Conservation (phyloP, 2,329 filamentous ascomycete genomes). For the Colletotrichum kahawae region DNA sequence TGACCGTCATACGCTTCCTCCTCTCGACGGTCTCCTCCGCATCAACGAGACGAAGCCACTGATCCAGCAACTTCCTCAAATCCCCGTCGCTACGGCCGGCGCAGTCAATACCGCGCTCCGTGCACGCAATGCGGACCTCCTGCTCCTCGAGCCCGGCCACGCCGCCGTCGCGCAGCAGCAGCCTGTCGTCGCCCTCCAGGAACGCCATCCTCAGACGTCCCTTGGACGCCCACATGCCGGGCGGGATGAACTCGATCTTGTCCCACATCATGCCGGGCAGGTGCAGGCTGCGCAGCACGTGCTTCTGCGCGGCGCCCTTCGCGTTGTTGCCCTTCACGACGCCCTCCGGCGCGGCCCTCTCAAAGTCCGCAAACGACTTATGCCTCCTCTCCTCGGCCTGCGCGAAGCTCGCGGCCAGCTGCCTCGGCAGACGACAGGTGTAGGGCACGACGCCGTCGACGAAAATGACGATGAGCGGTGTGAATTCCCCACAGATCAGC, state of each 20-base stretch:
- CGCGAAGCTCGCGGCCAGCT: constrained; percentile 64
- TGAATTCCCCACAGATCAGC: constrained; percentile 83
- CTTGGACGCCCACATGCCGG: constrained; percentile 56
- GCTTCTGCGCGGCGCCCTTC: constrained; percentile 32
- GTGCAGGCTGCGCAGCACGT: constrained; percentile 48
- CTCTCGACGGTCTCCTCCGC: constrained; percentile 40
- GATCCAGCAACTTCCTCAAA: constrained; percentile 49
- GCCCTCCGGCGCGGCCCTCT: constrained; percentile 37
- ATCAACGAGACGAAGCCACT: constrained; percentile 54
- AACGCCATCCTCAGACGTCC: constrained; percentile 64
- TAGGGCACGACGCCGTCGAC: constrained; percentile 76
- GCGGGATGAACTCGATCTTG: constrained; percentile 51
- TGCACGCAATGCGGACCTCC: constrained; percentile 74
- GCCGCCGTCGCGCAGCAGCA: constrained; percentile 70
- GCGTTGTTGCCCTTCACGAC: constrained; percentile 28
- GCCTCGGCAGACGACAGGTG: constrained; percentile 82
- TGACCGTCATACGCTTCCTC: constrained; percentile 41
- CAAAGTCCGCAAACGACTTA: constrained; percentile 51
- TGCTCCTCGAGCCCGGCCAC: constrained; percentile 59
- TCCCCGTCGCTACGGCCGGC: constrained; percentile 62
- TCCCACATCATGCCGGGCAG: constrained; percentile 57
- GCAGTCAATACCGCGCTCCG: constrained; percentile 70
- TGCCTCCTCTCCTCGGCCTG: constrained; percentile 58
- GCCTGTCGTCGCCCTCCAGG: constrained; percentile 71
- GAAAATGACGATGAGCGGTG: constrained; percentile 77